phyloP scores from a whole-genome alignment of 306 rosid species.

The Fragaria iinumae region DNA sequence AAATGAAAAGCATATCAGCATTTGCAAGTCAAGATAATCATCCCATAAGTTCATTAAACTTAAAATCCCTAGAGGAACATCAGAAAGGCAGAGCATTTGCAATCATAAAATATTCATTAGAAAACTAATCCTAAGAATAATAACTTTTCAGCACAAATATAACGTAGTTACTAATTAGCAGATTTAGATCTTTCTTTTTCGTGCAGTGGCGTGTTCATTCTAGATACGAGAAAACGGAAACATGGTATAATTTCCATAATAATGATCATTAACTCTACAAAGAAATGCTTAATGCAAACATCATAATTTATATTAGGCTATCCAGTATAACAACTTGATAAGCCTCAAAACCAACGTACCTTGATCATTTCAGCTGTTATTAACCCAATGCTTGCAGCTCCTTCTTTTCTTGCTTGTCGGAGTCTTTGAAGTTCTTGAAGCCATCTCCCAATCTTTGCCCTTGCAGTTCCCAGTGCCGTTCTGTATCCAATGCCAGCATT shows the following conservation, averaged over 20 bases:
- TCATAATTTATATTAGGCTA: neutral
- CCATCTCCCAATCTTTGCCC: slow-evolving; percentile 92
- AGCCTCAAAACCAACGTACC: slow-evolving; percentile 46
- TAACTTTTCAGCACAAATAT: slow-evolving; percentile 1
- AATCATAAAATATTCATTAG: neutral
- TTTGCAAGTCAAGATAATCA: slow-evolving; percentile 13
- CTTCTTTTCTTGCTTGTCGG: slow-evolving; percentile 99
- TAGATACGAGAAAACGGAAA: neutral
- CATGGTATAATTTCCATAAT: neutral
- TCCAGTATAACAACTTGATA: neutral
- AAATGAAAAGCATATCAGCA: slow-evolving; percentile 9
- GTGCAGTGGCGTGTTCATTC: neutral
- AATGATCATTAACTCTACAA: slow-evolving; percentile 3
- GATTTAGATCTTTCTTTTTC: neutral
- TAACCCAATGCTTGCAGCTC: slow-evolving; percentile 86
- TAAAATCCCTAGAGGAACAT: neutral
- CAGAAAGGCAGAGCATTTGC: neutral
- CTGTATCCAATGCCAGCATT: slow-evolving; percentile 89
- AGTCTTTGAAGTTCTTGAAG: slow-evolving; percentile 98
- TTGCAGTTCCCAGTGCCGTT: slow-evolving; percentile 82
- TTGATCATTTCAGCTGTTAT: slow-evolving; percentile 89
- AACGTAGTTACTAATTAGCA: neutral
- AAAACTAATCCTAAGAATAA: neutral
- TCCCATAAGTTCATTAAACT: neutral
- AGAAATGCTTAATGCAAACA: neutral